Evolutionary conservation across 768 basidiomycete genomes (phyloP), one percentile per base, ranked within the genome.

Genomic region (Russula sp.): DNA sequence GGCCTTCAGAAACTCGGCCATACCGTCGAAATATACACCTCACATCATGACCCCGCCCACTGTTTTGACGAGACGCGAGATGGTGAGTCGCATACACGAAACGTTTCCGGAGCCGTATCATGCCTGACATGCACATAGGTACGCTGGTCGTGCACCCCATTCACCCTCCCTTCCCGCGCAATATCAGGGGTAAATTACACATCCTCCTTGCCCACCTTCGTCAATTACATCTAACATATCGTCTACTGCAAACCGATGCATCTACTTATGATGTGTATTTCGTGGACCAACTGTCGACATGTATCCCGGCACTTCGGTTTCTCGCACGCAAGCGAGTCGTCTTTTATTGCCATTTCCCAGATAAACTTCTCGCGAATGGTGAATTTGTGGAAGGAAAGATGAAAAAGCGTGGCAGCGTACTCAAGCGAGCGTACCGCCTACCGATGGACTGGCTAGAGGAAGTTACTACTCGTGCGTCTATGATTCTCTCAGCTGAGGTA

Each of bases 261-360:
- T 79, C 81, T 6, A 71, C 76, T 36, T 85, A 89, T 71, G 38
- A 40, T 16, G 38, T 40, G 5, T 18, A 40, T 40, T 40, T 40
- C 38, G 38, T 40, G 38, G 16, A 40, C 76, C 97, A 98, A 73
- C 85, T 98, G 22, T 94, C 93, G 5, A 93, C 94, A 1, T 94
- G 90, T 67, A 79, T 98, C 28, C 96, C 96, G 0, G 79, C 97
- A 63, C 79, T 99, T 0, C 83, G 91, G 2, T 70, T 77, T 64
- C 71, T 91, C 16, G 83, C 80, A 2, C 79, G 79, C 24, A 91
- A 84, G n/a, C 85, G 92, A 2, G 90, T 96, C 34, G 88, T 98
- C 22, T 98, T 98, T 75, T 98, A 99, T 73, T 96, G 94, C 69
- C 97, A 98, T 30, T 30, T 99, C 69, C 97, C 96, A 0, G 96